These are phyloP conservation scores for Tetrahymena thermophila DNA, from an alignment of 73 alveolate genomes.

Conservation along the genomic window DNA sequence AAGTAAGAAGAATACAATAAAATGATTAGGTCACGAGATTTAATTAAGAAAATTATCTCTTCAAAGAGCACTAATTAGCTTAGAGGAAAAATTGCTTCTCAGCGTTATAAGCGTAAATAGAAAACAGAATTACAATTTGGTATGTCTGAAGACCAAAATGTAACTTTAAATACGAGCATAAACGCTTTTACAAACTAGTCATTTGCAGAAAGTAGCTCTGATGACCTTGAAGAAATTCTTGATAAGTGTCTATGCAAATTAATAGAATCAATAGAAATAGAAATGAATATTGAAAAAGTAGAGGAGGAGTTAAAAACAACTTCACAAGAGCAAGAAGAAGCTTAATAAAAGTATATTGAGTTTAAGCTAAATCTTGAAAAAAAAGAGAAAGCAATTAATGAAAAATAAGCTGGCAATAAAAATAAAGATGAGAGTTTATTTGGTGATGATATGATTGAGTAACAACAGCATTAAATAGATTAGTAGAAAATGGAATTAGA, in stretches of 20 bases:
- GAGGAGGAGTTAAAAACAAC: background rate
- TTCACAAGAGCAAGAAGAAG: background rate
- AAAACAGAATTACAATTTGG: background rate
- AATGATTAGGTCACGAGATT: slow-evolving; percentile 17
- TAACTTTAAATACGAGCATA: background rate
- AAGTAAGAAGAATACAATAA: slow-evolving; percentile 48
- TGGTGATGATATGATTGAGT: background rate
- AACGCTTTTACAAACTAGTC: background rate
- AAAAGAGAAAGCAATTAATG: background rate
- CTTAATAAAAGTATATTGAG: background rate
- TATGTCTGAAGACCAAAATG: background rate
- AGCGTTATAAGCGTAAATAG: background rate
- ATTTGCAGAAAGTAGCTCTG: background rate
- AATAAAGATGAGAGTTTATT: background rate
- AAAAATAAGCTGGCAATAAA: background rate
- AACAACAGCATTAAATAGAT: slow-evolving; percentile 10
- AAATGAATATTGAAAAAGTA: slow-evolving; percentile 18
- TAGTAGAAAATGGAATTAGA: background rate
- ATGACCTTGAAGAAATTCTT: background rate
- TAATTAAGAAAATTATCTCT: background rate
- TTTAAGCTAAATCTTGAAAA: slow-evolving; percentile 4
- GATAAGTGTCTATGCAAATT: background rate
- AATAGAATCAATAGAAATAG: background rate
- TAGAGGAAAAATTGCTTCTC: slow-evolving; percentile 24
- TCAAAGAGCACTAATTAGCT: background rate